These are phyloP conservation scores for Aphanomyces euteiches DNA, from an alignment of 352 stramenopile species.

Conservation along the genomic window DNA sequence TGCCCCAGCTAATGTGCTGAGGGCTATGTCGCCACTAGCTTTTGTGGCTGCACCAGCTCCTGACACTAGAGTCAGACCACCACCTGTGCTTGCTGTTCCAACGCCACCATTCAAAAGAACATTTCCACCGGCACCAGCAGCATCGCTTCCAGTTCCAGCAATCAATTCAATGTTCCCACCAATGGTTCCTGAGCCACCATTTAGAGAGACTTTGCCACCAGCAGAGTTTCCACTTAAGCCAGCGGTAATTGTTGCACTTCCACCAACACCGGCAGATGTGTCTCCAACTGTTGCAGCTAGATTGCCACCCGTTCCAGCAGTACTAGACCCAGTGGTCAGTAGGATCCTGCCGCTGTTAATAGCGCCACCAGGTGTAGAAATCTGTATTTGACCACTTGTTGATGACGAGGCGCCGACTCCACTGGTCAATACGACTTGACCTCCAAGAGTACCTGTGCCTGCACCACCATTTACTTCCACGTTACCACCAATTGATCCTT, in stretches of 20 bases:
- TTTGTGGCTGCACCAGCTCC: constrained; percentile 16
- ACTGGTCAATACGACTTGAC: constrained; percentile 19
- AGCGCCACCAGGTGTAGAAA: constrained; percentile 17
- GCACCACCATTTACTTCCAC: constrained; percentile 3
- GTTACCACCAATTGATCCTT: constrained; percentile 10
- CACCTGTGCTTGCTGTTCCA: constrained; percentile 14
- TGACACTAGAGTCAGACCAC: constrained; percentile 3
- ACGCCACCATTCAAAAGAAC: constrained; percentile 2
- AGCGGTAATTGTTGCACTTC: background rate
- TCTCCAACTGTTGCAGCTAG: constrained; percentile 3
- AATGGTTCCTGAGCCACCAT: constrained; percentile 18
- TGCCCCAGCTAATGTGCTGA: constrained; percentile 6
- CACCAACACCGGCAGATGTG: constrained; percentile 12
- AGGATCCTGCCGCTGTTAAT: constrained; percentile 17
- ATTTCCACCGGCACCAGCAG: constrained; percentile 16
- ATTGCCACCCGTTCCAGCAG: constrained; percentile 14
- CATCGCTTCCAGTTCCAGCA: constrained; percentile 19
- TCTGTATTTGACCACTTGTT: constrained; percentile 25
- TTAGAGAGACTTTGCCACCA: background rate
- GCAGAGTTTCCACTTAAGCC: constrained; percentile 12
- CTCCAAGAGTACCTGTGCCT: background rate
- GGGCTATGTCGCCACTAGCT: background rate
- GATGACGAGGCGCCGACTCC: constrained; percentile 13
- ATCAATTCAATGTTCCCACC: constrained; percentile 8
- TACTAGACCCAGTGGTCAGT: constrained; percentile 1